Conservation (phyloP, 192 early-diverging fungal genomes). For the Anaeromyces robustus region DNA sequence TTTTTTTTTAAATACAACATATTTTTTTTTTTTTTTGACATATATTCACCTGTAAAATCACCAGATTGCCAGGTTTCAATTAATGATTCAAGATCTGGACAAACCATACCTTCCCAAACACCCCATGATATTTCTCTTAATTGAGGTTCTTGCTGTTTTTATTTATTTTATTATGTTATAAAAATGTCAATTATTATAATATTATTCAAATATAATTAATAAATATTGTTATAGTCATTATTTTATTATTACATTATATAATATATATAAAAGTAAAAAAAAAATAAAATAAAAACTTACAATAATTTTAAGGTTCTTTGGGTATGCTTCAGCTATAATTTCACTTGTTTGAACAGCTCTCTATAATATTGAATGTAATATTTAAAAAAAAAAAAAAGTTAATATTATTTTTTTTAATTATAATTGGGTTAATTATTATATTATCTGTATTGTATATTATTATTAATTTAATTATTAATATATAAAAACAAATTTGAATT, state of each 20-base stretch:
- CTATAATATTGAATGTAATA: too few species aligned
- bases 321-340: constrained; percentile 16
- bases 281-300: not conserved
- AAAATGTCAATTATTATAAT: too few species aligned
- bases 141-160: constrained; percentile 10
- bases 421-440: too few species aligned
- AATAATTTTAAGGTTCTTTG: not conserved
- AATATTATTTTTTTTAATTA: too few species aligned
- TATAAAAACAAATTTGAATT: too few species aligned
- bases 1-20: not conserved
- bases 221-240: too few species aligned
- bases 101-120: constrained; percentile 23
- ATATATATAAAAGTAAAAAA: constrained; percentile 3
- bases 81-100: constrained; percentile 11
- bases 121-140: constrained; percentile 35
- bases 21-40: not conserved
- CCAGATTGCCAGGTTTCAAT: constrained; percentile 22
- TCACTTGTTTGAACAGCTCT: constrained; percentile 21
- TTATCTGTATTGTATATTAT: too few species aligned
- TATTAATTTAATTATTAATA: too few species aligned
- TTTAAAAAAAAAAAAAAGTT: too few species aligned
- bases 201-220: too few species aligned
- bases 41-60: constrained; percentile 17
- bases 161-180: too few species aligned
- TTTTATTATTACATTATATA: too few species aligned